Evolutionary conservation across 2,329 filamentous ascomycete genomes (phyloP), one percentile per base, ranked within the genome.

Genomic region (Apiospora pterosperma): DNA sequence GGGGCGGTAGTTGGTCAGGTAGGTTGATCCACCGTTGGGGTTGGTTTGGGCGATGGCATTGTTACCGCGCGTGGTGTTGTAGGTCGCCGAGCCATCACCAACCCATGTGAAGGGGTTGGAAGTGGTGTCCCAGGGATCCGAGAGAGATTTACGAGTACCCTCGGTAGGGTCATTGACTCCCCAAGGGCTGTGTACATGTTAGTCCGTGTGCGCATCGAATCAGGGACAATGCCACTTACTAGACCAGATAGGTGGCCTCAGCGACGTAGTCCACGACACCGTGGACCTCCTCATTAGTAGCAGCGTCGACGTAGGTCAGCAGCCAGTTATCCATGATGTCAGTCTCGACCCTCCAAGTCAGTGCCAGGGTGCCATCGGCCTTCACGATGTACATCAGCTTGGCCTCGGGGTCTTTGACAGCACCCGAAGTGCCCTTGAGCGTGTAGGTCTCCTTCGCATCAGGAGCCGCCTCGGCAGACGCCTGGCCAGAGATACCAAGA

Each of bases 281-380:
- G 60, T 84, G 77, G 10, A 88, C 70, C 59, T 82, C 73, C 23
- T 79, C 77, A 36, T 79, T 80, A 62, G 77, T 78, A 5, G 74
- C 72, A 5, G 84, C 83, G 62, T 88, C 82, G 36, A 88, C 80
- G 69, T 88, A 88, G 2, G 83, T 83, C 48, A 86, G 73, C n/a
- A 88, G 79, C 85, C 85, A 88, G 75, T 87, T 85, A 66, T 82
- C 80, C 10, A 78, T 65, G 44, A 86, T 74, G 64, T 88, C 84
- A 2, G 85, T 88, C 78, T 88, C 85, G 12, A 88, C 77, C 70
- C 85, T 78, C 86, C 85, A 88, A 0, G 83, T 77, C 23, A 88
- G 76, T 7, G 78, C 78, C 5, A 88, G 76, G 2, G 70, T 75
- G 59, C 79, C 80, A 44, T 85, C 80, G 0, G 76, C 71, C 65